A percentile compares a stretch with the other conserved stretches of the same genome.
Evolutionary conservation across 2,329 filamentous ascomycete genomes (phyloP).

Genomic region (Exophiala spinifera): DNA sequence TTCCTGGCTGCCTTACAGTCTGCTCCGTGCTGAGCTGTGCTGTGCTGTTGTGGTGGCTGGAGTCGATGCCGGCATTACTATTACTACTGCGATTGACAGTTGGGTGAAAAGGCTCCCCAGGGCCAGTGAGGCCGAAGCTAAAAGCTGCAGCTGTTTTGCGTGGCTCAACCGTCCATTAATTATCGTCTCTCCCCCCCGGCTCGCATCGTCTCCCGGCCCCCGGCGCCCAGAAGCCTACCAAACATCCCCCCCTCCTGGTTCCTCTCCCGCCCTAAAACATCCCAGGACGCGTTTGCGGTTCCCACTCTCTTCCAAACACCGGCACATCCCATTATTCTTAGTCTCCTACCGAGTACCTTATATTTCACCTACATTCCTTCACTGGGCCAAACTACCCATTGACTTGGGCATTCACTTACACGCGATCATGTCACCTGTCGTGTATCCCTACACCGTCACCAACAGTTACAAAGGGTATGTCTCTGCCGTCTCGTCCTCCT

Average conservation of each 20-base stretch:
- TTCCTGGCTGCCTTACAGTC: background rate
- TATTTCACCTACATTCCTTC: conserved; percentile 1
- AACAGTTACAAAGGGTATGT: conserved; percentile 50
- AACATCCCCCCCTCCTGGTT: background rate
- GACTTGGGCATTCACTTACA: conserved; percentile 1
- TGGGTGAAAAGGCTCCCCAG: background rate
- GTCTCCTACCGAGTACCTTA: background rate
- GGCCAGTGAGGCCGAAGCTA: background rate
- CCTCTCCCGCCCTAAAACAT: background rate
- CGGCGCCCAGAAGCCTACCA: background rate
- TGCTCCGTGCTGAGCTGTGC: background rate
- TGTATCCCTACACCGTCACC: conserved; percentile 48
- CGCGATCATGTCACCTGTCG: conserved; percentile 26
- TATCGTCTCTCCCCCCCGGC: conserved; percentile 5
- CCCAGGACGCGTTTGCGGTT: conserved; percentile 21
- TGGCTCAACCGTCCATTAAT: background rate
- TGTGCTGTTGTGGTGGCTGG: too few relatives aligned
- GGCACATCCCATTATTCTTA: background rate
- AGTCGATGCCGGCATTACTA: too few relatives aligned
- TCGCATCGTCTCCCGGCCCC: conserved; percentile 15
- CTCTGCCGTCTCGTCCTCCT: background rate
- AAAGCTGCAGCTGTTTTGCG: too few relatives aligned
- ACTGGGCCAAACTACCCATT: background rate
- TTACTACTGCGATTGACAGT: too few relatives aligned
- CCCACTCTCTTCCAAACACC: conserved; percentile 22